Evolutionary conservation across 352 stramenopile genomes (phyloP).

Genomic region (Globisporangium abappressorium): DNA sequence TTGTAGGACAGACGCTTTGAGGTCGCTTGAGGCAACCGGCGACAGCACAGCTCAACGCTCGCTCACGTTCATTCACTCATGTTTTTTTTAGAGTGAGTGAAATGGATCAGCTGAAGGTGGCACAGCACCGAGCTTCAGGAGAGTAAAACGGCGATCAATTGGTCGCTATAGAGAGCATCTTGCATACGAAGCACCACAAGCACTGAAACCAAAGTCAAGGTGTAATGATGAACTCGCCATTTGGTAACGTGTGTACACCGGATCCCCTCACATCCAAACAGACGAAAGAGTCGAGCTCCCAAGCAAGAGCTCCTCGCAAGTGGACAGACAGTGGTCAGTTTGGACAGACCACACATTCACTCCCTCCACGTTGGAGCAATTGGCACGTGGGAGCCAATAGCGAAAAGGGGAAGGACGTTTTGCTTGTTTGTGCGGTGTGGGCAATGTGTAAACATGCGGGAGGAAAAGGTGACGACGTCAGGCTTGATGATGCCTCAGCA

Average conservation of each 20-base stretch:
- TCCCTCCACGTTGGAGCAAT: background rate
- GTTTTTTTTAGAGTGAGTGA: background rate
- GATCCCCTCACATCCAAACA: background rate
- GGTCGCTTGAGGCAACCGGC: background rate
- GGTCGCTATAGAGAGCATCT: background rate
- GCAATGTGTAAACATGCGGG: background rate
- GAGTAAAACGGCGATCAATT: background rate
- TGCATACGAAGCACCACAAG: background rate
- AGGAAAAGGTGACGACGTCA: background rate
- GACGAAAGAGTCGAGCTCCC: background rate
- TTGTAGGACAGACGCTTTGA: background rate
- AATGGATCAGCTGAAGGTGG: background rate
- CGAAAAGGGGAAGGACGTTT: background rate
- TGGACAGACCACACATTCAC: background rate
- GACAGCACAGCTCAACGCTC: background rate
- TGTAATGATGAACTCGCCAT: background rate
- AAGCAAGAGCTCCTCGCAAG: background rate
- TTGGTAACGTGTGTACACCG: background rate
- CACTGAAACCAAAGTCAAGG: background rate
- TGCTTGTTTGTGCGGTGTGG: background rate
- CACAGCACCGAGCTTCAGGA: background rate
- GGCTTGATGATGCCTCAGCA: background rate
- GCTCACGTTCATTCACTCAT: background rate
- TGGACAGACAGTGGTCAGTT: background rate
- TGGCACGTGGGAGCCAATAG: background rate